Evolutionary conservation across 208 protist genomes (phyloP).

Genomic region (Naegleria lovaniensis): DNA sequence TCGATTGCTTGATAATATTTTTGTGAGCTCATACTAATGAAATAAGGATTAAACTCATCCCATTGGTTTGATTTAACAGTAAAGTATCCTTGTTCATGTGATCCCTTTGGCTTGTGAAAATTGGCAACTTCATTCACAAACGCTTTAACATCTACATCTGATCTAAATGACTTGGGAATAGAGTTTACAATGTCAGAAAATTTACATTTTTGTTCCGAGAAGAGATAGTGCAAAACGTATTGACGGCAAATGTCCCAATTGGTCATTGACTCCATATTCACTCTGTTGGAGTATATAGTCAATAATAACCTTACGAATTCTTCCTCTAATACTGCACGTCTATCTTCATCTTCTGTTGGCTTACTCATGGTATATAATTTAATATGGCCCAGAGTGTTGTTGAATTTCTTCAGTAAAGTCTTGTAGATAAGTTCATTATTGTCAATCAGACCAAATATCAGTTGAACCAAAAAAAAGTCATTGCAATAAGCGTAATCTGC

Average conservation of each 20-base stretch:
- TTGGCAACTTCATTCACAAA: neutral
- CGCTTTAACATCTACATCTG: neutral
- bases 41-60: constrained; percentile 8
- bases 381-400: neutral
- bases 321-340: neutral
- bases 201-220: neutral
- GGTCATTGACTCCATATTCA: neutral
- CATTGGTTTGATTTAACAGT: neutral
- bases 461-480: constrained; percentile 5
- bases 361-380: neutral
- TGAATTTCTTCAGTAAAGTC: neutral
- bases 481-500: neutral
- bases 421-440: neutral
- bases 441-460: neutral
- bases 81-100: neutral
- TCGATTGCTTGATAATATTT: neutral
- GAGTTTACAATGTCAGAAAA: neutral
- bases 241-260: neutral
- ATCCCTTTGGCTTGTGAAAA: neutral
- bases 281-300: neutral
- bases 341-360: neutral
- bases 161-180: neutral
- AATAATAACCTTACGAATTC: neutral
- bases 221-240: neutral
- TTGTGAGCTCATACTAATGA: neutral